Evolutionary conservation across 2,329 filamentous ascomycete species (phyloP).

Genomic region (Uncinocarpus reesii): DNA sequence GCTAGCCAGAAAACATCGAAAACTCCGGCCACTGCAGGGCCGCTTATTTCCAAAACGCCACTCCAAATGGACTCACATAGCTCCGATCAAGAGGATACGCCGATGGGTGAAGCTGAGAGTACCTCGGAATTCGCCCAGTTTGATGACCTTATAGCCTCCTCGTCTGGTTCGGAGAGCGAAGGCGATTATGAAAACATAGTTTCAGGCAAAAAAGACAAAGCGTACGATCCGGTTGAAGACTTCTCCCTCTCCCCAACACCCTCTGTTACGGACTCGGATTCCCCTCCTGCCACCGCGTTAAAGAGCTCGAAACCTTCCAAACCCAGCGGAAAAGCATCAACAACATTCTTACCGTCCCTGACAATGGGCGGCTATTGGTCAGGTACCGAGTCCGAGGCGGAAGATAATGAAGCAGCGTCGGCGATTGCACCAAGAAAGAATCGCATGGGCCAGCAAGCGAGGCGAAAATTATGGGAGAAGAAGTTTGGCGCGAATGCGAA

Average conservation of each 20-base stretch:
- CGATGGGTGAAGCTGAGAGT: constrained; percentile 1
- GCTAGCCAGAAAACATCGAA: neutral
- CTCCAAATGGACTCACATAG: neutral
- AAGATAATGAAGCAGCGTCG: constrained; percentile 35
- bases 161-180: constrained; percentile 20
- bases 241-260: constrained; percentile 29
- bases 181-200: constrained; percentile 19
- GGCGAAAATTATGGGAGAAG: constrained; percentile 52
- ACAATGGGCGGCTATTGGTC: constrained; percentile 53
- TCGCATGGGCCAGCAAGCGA: constrained; percentile 52
- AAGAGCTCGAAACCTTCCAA: constrained; percentile 20
- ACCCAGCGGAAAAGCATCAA: constrained; percentile 25
- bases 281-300: constrained; percentile 22
- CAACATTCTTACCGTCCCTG: constrained; percentile 52
- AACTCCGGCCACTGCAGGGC: no score
- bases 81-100: constrained; percentile 6
- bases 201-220: constrained; percentile 13
- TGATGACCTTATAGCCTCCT: constrained; percentile 28
- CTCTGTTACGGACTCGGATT: constrained; percentile 23
- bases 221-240: constrained; percentile 17
- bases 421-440: constrained; percentile 45
- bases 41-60: no score
- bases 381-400: constrained; percentile 48
- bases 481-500: constrained; percentile 51
- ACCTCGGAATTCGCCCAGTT: constrained; percentile 24